phyloP scores from a whole-genome alignment of 108 stramenopile species.

The Nitzschia sp. region DNA sequence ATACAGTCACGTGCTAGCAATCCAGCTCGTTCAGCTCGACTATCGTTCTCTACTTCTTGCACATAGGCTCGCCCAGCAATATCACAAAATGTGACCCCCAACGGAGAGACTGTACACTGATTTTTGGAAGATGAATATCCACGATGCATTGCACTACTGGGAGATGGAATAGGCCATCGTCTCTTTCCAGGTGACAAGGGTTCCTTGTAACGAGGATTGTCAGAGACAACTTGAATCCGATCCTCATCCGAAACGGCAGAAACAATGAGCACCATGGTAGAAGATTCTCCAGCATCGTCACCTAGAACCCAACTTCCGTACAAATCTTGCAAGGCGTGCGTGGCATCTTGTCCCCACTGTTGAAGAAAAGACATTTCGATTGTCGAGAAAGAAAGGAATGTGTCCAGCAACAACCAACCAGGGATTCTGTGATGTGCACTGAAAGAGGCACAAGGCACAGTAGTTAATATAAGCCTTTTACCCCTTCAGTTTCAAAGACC shows the following conservation, averaged over 20 bases:
- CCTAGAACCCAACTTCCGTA: constrained; percentile 72
- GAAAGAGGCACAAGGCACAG: too few relatives aligned
- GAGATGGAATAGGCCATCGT: background rate
- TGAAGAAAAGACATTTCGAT: constrained; percentile 3
- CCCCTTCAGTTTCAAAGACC: too few relatives aligned
- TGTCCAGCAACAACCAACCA: too few relatives aligned
- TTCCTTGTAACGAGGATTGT: background rate
- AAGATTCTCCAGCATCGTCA: constrained; percentile 78
- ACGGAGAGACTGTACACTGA: background rate
- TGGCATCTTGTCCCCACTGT: constrained; percentile 39
- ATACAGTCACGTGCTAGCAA: constrained; percentile 68
- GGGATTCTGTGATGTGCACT: too few relatives aligned
- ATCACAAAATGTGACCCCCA: constrained; percentile 47
- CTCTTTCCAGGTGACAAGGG: background rate
- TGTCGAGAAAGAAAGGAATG: too few relatives aligned
- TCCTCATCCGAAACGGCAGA: constrained; percentile 26
- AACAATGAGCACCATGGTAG: constrained; percentile 57
- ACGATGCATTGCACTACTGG: background rate
- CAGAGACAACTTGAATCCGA: background rate
- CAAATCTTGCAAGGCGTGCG: constrained; percentile 58
- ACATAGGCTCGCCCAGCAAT: constrained; percentile 80
- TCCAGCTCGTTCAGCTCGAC: constrained; percentile 53
- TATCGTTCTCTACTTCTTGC: constrained; percentile 50
- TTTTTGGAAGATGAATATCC: background rate
- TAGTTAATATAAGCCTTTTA: too few relatives aligned